Evolutionary conservation across 2,329 filamentous ascomycete genomes (phyloP), one percentile per base, ranked within the genome.

Genomic region (Penicillium sp.): DNA sequence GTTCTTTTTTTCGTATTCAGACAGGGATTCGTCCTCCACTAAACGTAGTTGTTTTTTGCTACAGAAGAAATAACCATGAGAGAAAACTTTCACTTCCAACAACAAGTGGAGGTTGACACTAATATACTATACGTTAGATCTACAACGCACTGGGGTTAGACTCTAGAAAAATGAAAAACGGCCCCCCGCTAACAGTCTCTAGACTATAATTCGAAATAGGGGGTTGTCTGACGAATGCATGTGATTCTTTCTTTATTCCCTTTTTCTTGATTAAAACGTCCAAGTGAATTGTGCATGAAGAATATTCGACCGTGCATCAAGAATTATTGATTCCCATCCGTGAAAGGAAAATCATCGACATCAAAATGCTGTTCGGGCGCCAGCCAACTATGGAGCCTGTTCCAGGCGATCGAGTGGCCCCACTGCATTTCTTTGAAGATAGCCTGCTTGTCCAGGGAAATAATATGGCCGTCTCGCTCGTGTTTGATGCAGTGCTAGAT

Each of bases 401-500:
- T 7, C 47, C 57, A 3, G 51, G 57, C 3, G 58, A 60, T 19
- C 56, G 39, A 18, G 53, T 60, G 18, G 32, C 53, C 23, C 58
- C 58, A 14, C 44, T 60, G 26, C 58, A 60, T 43, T 60, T 56
- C 43, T 60, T 60, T 14, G 58, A 60, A 30, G 54, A 58, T 18
- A 58, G 47, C 35, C 44, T 47, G 23, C 47, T 60, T 2, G 56
- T 60, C 18, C 58, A 58, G 38, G 58, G 58, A 1, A 60, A 60
- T 16, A 60, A 60, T 36, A 60, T 60, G 58, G 58, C 58, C 35
- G 58, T 55, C 3, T 60, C 58, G 14, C 47, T 60, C 1, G 58
- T 56, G 16, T 56, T 60, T 44, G 58, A 60, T 14, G 50, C 55
- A 4, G 58, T 58, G 11, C 47, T 60, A 7, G 56, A 60, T 16